Conservation (phyloP, 2,329 filamentous ascomycete species). For the Fusarium armeniacum region DNA sequence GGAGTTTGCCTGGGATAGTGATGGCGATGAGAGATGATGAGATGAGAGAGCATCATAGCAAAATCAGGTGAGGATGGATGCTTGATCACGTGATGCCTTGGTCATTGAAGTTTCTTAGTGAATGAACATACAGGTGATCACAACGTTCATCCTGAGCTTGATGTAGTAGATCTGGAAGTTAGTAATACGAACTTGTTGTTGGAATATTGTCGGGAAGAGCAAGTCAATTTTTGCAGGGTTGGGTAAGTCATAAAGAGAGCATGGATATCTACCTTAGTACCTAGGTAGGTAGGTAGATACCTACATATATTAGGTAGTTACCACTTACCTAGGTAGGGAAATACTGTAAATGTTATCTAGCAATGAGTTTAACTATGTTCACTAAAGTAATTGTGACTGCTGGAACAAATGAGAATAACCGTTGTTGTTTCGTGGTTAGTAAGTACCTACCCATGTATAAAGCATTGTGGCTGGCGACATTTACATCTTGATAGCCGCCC, state of each 20-base stretch:
- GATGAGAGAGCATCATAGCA: constrained; percentile 23
- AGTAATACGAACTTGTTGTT: neutral
- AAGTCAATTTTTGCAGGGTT: neutral
- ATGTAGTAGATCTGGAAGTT: neutral
- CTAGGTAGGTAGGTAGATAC: neutral
- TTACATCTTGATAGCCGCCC: neutral
- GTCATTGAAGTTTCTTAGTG: neutral
- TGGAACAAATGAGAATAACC: neutral
- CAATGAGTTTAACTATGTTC: neutral
- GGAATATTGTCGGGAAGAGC: neutral
- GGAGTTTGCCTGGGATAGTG: neutral
- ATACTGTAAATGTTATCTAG: neutral
- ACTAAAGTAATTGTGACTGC: neutral
- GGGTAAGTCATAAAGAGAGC: neutral
- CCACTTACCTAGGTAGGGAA: too few relatives aligned
- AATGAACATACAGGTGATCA: neutral
- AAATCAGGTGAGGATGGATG: constrained; percentile 20
- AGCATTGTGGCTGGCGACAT: constrained; percentile 11
- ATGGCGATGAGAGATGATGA: constrained; percentile 5
- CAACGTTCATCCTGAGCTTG: neutral
- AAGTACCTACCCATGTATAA: neutral
- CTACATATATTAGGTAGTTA: neutral
- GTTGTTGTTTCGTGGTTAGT: neutral
- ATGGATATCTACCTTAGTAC: neutral
- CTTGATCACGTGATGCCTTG: constrained; percentile 26